Evolutionary conservation across 2,329 filamentous ascomycete genomes (phyloP), one percentile per base, ranked within the genome.

Genomic region (Orbilia ellipsospora): DNA sequence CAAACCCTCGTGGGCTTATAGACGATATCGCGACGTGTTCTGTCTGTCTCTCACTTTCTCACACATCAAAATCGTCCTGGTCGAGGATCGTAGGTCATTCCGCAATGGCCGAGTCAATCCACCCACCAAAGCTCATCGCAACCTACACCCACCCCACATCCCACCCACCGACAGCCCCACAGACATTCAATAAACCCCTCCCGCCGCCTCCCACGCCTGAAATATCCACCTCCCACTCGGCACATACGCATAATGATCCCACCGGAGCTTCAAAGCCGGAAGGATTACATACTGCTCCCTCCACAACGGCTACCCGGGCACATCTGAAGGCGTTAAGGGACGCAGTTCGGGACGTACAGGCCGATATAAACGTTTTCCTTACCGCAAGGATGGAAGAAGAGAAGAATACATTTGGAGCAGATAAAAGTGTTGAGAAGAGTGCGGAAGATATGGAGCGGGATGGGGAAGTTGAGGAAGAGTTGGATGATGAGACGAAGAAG

Each of bases 381-480:
- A 75, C 72, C 1, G 51, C 51, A 7, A 45, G 52, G 26, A 75
- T 75, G 72, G 72, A 75, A 23, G 72, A 69, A 10, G 72, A 75
- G 40, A 75, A 75, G 48, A 23, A 48, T 10, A 40, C 52, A 7
- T 42, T 42, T 20, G 45, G 44, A 8, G 48, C 12, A 28, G 45
- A 31, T 31, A 69, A 70, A 48, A 40, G 51, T 10, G 51, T 16
- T 0, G 57, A 45, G 40, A 61, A 55, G 59, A 57, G 40, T 20
- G 72, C 72, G 1, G 72, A 75, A 18, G 52, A 75, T 60, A 75
- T 75, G 72, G 72, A 75, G 54, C 52, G 64, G 23, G 72, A 75
- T 50, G 72, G 72, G 10, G 72, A 75, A 13, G 40, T 65, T 8
- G 72, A 75, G 42, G 72, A 75, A 52, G 72, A 75, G 36, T 60